Conservation (phyloP, 148 eudicot genomes). For the Drosera capensis region DNA sequence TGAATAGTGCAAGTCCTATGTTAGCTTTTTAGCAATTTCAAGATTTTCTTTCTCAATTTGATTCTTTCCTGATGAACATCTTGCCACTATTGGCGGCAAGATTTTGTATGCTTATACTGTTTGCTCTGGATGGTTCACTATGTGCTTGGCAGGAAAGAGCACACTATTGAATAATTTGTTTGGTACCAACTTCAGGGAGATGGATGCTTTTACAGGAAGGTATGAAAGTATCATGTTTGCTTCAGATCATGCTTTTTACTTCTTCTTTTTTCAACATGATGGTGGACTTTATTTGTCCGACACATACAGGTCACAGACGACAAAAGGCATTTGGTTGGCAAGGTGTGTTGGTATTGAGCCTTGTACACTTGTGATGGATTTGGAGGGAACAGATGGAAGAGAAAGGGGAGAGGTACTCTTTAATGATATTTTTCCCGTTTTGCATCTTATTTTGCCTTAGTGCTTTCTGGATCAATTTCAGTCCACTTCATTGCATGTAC, state of each 20-base stretch:
- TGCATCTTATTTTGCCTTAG: too few relatives aligned
- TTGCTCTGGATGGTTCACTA: neutral
- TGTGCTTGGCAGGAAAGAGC: slow-evolving; percentile 66
- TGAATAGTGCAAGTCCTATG: too few relatives aligned
- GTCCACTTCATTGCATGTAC: too few relatives aligned
- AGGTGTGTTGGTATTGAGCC: slow-evolving; percentile 90
- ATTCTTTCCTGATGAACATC: neutral
- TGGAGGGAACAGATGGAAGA: slow-evolving; percentile 99
- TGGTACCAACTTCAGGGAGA: slow-evolving; percentile 80
- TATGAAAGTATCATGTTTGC: too few relatives aligned
- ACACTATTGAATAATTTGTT: slow-evolving; percentile 76
- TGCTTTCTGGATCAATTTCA: too few relatives aligned
- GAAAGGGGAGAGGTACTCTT: slow-evolving; percentile 86
- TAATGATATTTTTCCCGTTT: too few relatives aligned
- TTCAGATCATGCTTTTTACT: too few relatives aligned
- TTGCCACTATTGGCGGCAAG: neutral
- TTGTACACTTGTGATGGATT: slow-evolving; percentile 89
- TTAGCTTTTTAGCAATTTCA: too few relatives aligned
- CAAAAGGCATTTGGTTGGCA: slow-evolving; percentile 97
- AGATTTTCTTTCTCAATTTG: neutral
- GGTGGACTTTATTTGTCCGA: slow-evolving; percentile 5
- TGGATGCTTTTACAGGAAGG: slow-evolving; percentile 99
- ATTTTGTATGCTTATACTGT: neutral
- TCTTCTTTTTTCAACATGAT: neutral
- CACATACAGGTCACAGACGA: slow-evolving; percentile 90